A percentile compares a stretch with the other conserved stretches of the same genome.
Conservation (phyloP, 768 basidiomycete genomes). For the Nidula microcarpa region DNA sequence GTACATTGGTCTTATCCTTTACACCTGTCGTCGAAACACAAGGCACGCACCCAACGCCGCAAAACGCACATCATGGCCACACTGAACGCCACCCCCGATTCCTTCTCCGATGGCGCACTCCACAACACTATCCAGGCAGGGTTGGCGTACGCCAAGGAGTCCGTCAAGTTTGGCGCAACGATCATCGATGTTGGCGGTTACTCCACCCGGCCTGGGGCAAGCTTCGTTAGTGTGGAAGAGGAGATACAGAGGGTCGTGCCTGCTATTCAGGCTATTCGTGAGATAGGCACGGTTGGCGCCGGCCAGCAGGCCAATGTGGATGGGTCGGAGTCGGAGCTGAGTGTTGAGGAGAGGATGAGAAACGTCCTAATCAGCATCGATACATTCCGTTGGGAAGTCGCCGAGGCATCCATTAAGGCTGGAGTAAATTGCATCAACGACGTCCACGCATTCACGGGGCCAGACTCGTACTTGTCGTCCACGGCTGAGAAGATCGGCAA, state of each 20-base stretch:
- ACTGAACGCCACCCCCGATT: constrained; percentile 92
- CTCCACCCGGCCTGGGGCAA: constrained; percentile 84
- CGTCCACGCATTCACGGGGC: constrained; percentile 77
- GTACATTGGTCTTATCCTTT: constrained; percentile 47
- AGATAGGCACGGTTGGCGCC: constrained; percentile 12
- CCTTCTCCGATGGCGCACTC: constrained; percentile 85
- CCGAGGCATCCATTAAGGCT: constrained; percentile 65
- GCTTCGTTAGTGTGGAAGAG: constrained; percentile 60
- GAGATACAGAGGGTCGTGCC: constrained; percentile 75
- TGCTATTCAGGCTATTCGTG: constrained; percentile 57
- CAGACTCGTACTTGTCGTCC: constrained; percentile 32
- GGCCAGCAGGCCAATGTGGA: neutral
- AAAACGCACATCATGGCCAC: constrained; percentile 86
- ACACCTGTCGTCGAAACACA: neutral
- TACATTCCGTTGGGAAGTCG: constrained; percentile 85
- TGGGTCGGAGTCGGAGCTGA: neutral
- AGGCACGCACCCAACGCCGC: constrained; percentile 6
- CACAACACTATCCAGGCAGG: constrained; percentile 53
- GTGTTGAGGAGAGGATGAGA: constrained; percentile 2
- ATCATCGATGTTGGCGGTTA: constrained; percentile 94
- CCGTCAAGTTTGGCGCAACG: constrained; percentile 57
- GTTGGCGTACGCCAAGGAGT: constrained; percentile 43
- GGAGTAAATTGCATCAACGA: constrained; percentile 96
- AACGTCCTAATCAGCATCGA: constrained; percentile 73
- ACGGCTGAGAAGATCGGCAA: constrained; percentile 23